Evolutionary conservation across 441 rosid species (phyloP).

Genomic region (Isatis lusitanica): DNA sequence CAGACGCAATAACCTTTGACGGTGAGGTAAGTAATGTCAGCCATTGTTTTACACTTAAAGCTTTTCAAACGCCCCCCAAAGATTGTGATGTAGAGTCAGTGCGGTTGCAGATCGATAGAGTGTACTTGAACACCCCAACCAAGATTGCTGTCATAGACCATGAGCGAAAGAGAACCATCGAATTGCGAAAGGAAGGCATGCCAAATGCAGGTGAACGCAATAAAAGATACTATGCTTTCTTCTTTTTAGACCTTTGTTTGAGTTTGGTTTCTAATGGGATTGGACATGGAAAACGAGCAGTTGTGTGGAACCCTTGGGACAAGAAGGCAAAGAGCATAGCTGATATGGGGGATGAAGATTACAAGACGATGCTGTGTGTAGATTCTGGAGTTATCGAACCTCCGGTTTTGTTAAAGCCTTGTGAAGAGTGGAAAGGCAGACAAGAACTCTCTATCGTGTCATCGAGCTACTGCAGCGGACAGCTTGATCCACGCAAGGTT

Average conservation of each 20-base stretch:
- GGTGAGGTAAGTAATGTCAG: slow-evolving; percentile 50
- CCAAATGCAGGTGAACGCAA: slow-evolving; percentile 54
- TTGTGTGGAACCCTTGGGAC: slow-evolving; percentile 96
- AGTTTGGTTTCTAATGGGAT: slow-evolving; percentile 15
- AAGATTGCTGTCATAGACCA: slow-evolving; percentile 78
- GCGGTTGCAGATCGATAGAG: slow-evolving; percentile 53
- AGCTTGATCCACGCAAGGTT: slow-evolving; percentile 82
- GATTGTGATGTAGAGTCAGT: slow-evolving; percentile 13
- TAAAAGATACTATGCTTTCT: neutral
- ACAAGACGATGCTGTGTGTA: slow-evolving; percentile 80
- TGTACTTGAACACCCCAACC: slow-evolving; percentile 66
- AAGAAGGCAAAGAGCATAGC: slow-evolving; percentile 71
- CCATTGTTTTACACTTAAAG: neutral
- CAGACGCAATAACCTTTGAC: slow-evolving; percentile 71
- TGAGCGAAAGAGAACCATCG: slow-evolving; percentile 68
- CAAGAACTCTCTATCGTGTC: slow-evolving; percentile 88
- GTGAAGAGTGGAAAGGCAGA: slow-evolving; percentile 84
- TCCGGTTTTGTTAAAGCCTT: slow-evolving; percentile 64
- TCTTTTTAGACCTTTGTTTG: neutral
- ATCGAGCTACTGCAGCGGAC: slow-evolving; percentile 91
- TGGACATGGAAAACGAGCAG: slow-evolving; percentile 42
- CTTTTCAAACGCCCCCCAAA: neutral
- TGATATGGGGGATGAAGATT: slow-evolving; percentile 86
- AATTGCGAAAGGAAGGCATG: slow-evolving; percentile 65
- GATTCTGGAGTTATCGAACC: slow-evolving; percentile 83